Conservation (phyloP, 305 asterid genomes). For the Rubia tinctorum region DNA sequence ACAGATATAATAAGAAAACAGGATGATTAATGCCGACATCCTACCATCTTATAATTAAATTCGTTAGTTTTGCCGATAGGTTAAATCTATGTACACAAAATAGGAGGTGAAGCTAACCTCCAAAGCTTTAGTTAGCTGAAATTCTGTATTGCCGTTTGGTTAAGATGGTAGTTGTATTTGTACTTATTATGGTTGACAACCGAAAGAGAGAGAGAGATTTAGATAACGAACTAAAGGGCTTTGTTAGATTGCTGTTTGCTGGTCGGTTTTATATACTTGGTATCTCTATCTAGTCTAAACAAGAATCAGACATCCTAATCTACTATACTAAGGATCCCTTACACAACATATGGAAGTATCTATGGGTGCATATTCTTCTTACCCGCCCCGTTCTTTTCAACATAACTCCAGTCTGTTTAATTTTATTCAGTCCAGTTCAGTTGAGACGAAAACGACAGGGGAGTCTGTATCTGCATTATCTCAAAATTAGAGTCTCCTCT, state of each 20-base stretch:
- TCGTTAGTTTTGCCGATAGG: neutral
- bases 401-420: no score
- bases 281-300: neutral
- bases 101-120: neutral
- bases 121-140: neutral
- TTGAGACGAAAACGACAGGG: no score
- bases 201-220: constrained; percentile 1
- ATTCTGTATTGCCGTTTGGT: constrained; percentile 3
- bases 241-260: neutral
- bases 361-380: neutral
- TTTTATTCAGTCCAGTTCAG: no score
- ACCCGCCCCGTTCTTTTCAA: neutral
- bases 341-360: neutral
- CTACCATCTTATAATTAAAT: neutral
- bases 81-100: neutral
- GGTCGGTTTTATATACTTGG: constrained; percentile 1
- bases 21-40: neutral
- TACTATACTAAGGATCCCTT: neutral
- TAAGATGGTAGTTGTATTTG: constrained; percentile 1
- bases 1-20: neutral
- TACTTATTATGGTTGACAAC: constrained; percentile 14
- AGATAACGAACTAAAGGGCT: neutral
- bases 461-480: no score
- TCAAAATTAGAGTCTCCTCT: neutral
- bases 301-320: neutral